These are phyloP conservation scores for Ascochyta clinopodiicola DNA, from an alignment of 2,329 filamentous ascomycete genomes.

Conservation along the genomic window DNA sequence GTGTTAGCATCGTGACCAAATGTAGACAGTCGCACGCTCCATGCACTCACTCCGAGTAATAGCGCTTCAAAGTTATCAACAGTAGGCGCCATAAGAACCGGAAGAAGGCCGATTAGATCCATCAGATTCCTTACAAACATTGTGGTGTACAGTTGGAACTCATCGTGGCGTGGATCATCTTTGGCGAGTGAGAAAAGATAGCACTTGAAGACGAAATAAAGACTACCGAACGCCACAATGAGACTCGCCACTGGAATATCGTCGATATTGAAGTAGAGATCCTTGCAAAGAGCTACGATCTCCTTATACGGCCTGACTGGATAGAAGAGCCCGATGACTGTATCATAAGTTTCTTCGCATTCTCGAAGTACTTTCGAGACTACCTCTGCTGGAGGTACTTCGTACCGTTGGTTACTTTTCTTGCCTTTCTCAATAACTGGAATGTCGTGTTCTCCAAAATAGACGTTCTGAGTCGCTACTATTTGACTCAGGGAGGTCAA, in stretches of 20 bases:
- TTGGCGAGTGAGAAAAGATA: conserved; percentile 34
- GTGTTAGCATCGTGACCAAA: not conserved
- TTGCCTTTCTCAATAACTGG: not conserved
- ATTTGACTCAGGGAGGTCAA: conserved; percentile 19
- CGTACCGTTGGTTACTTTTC: not conserved
- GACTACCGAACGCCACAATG: conserved; percentile 47
- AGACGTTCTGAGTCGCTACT: conserved; percentile 10
- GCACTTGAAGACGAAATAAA: conserved; percentile 48
- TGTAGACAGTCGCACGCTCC: not conserved
- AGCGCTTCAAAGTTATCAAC: conserved; percentile 46
- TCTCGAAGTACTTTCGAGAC: conserved; percentile 16
- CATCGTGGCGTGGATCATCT: conserved; percentile 12
- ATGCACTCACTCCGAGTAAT: conserved; percentile 32
- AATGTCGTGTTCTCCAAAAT: conserved; percentile 7
- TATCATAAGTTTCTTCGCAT: conserved; percentile 12
- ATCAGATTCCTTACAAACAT: conserved; percentile 39
- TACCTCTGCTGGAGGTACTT: conserved; percentile 12
- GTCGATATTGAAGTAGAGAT: conserved; percentile 47
- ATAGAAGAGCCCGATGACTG: conserved; percentile 12
- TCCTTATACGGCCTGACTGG: conserved; percentile 15
- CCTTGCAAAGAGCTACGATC: conserved; percentile 12
- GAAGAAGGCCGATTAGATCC: conserved; percentile 31
- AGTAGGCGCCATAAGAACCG: conserved; percentile 43
- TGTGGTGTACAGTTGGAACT: conserved; percentile 29
- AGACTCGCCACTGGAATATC: conserved; percentile 43